phyloP scores from a whole-genome alignment of 2,329 filamentous ascomycete species.

The Aspergillus persii region DNA sequence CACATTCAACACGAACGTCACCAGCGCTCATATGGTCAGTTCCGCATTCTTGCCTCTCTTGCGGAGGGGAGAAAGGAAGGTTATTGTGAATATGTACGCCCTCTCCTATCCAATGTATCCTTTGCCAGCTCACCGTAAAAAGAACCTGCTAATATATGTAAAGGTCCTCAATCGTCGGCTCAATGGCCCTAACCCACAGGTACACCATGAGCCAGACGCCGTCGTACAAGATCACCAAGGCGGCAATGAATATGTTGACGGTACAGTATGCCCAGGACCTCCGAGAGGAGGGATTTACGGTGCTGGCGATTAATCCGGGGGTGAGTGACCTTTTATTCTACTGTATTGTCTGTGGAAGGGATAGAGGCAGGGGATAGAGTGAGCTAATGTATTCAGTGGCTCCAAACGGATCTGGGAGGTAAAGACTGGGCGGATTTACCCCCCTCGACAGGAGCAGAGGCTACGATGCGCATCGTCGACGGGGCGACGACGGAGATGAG shows the following conservation, averaged over 20 bases:
- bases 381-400: constrained; percentile 36
- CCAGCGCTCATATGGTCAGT: constrained; percentile 41
- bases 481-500: constrained; percentile 37
- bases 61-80: constrained; percentile 40
- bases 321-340: constrained; percentile 30
- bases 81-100: constrained; percentile 46
- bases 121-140: too few relatives aligned
- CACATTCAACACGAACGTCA: constrained; percentile 45
- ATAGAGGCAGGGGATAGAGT: too few relatives aligned
- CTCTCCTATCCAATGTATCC: too few relatives aligned
- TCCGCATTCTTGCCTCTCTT: constrained; percentile 40
- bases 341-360: not conserved
- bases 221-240: constrained; percentile 48
- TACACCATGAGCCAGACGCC: constrained; percentile 27
- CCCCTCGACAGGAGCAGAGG: constrained; percentile 39
- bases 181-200: constrained; percentile 30
- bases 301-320: constrained; percentile 45
- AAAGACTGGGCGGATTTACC: constrained; percentile 42
- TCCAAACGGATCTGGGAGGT: constrained; percentile 45
- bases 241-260: constrained; percentile 50
- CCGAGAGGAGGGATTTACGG: constrained; percentile 40
- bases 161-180: constrained; percentile 45
- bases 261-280: constrained; percentile 29
- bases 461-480: constrained; percentile 43
- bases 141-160: too few relatives aligned